Percentiles rank a stretch among this genome's conserved stretches.
Evolutionary conservation across 768 basidiomycete genomes (phyloP).

Genomic region (Tylopilus sp.): DNA sequence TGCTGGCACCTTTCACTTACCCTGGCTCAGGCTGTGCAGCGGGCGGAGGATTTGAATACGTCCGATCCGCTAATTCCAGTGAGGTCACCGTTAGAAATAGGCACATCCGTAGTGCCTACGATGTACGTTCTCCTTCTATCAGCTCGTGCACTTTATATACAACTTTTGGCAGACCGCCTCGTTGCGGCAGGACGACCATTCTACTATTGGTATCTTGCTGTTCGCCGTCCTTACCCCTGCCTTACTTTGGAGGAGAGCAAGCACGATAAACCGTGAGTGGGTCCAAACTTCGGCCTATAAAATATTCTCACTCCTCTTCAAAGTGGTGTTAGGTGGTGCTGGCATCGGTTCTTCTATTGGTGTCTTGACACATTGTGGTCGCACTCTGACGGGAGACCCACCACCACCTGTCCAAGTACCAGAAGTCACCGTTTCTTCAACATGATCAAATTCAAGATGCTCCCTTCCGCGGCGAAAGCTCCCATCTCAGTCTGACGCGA

Average conservation of each 20-base stretch:
- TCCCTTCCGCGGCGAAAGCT: not conserved
- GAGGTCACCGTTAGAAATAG: slow-evolving; percentile 46
- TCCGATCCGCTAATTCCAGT: slow-evolving; percentile 53
- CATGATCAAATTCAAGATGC: not conserved
- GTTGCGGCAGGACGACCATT: slow-evolving; percentile 67
- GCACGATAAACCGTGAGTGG: slow-evolving; percentile 53
- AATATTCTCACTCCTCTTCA: not conserved
- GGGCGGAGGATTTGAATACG: slow-evolving; percentile 59
- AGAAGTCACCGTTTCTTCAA: slow-evolving; percentile 20
- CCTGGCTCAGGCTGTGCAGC: slow-evolving; percentile 33
- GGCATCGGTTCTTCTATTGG: slow-evolving; percentile 64
- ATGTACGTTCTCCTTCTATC: slow-evolving; percentile 45
- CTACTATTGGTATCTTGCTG: slow-evolving; percentile 69
- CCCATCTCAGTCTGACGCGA: not conserved
- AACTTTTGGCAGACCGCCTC: slow-evolving; percentile 45
- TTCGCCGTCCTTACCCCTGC: slow-evolving; percentile 64
- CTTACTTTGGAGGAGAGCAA: slow-evolving; percentile 68
- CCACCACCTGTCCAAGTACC: slow-evolving; percentile 41
- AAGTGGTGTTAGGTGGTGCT: slow-evolving; percentile 72
- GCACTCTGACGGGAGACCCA: slow-evolving; percentile 52
- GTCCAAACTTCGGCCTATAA: not conserved
- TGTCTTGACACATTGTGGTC: slow-evolving; percentile 52
- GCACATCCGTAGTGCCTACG: slow-evolving; percentile 52
- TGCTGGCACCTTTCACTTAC: not conserved
- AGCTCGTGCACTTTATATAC: not conserved